Evolutionary conservation across 208 protist species (phyloP).

Genomic region (Trypanosoma cruzi): DNA sequence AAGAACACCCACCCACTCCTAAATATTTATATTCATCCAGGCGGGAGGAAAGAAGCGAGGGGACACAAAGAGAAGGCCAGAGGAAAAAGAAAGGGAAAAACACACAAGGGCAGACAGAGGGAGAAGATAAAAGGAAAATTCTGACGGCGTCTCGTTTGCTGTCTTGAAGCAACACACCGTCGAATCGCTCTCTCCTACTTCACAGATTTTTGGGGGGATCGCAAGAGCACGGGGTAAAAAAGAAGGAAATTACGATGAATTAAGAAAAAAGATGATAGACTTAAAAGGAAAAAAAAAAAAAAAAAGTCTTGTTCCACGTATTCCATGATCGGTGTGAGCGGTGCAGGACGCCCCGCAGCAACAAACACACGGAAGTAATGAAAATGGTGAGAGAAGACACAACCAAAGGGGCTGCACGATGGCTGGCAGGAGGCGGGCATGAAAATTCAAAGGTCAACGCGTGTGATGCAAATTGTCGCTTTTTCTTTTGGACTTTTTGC

Average conservation of each 20-base stretch:
- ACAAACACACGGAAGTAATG: background rate
- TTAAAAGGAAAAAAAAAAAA: conserved; percentile 10
- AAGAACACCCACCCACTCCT: background rate
- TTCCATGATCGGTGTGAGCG: background rate
- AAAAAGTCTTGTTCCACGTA: background rate
- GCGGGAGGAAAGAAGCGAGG: background rate
- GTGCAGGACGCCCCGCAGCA: background rate
- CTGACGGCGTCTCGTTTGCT: background rate
- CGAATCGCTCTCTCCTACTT: background rate
- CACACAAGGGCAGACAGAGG: background rate
- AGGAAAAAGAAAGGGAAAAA: conserved; percentile 1
- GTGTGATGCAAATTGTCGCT: background rate
- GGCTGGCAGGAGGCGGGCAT: background rate
- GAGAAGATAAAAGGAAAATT: background rate
- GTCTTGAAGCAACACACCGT: background rate
- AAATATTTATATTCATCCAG: background rate
- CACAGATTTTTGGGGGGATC: background rate
- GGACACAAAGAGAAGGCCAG: conserved; percentile 2
- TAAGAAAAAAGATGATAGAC: too few relatives aligned
- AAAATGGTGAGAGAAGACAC: background rate
- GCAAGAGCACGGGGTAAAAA: conserved; percentile 2
- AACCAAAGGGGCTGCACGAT: background rate
- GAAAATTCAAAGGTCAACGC: background rate
- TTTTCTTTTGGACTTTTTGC: background rate
- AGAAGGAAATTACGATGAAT: too few relatives aligned